These are phyloP conservation scores for Mortierella sp. DNA, from an alignment of 371 early-diverging fungal genomes.

Conservation along the genomic window DNA sequence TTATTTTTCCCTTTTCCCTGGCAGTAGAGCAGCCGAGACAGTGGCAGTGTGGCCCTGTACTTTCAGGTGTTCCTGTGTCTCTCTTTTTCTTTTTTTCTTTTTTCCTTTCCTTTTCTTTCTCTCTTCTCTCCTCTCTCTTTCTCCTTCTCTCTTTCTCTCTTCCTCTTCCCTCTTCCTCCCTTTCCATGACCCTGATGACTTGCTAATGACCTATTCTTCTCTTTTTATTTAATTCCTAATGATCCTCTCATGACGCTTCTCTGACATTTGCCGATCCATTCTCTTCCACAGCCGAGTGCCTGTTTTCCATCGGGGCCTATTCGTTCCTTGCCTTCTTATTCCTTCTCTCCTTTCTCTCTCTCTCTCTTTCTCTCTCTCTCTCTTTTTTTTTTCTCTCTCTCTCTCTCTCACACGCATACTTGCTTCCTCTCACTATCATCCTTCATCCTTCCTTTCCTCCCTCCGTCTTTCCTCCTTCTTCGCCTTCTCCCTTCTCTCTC, in stretches of 20 bases:
- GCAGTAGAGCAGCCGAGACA: neutral
- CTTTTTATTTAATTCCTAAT: neutral
- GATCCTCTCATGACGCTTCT: neutral
- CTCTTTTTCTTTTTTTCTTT: neutral
- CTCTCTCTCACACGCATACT: neutral
- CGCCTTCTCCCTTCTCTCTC: neutral
- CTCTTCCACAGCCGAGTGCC: neutral
- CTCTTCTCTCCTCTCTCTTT: slow-evolving; percentile 5
- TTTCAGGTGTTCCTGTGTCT: too few relatives aligned
- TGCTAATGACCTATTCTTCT: neutral
- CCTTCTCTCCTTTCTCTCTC: neutral
- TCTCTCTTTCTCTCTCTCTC: neutral
- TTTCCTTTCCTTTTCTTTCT: slow-evolving; percentile 6
- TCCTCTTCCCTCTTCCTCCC: neutral
- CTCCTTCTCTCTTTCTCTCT: neutral
- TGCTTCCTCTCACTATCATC: neutral
- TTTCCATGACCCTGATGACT: neutral
- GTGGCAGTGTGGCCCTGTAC: too few relatives aligned
- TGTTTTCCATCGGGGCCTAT: neutral
- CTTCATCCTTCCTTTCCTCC: neutral
- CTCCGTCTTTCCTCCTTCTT: neutral
- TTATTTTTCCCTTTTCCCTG: too few relatives aligned
- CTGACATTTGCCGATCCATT: neutral
- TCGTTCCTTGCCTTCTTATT: neutral
- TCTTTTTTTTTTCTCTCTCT: neutral